Conservation (phyloP, 1,284 basidiomycete genomes). For the Trichosporon sp. region DNA sequence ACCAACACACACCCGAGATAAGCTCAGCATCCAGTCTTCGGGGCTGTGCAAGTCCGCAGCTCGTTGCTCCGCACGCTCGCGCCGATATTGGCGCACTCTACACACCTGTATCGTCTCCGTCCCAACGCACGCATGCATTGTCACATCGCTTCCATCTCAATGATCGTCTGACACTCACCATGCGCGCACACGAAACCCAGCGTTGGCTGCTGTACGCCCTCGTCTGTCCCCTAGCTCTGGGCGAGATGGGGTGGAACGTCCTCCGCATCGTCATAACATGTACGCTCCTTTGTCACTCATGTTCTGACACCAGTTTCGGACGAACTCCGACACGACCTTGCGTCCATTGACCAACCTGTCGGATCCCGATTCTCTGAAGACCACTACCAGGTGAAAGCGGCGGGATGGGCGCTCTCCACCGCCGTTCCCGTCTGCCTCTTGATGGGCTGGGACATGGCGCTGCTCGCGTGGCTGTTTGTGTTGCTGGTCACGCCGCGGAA, state of each 20-base stretch:
- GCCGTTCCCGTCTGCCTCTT: not conserved
- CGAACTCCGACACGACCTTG: not conserved
- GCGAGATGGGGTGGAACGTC: not conserved
- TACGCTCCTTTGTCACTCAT: not conserved
- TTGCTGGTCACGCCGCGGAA: not conserved
- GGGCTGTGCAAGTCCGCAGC: too few species aligned
- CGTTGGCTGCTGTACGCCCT: not conserved
- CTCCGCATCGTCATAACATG: not conserved
- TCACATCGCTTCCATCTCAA: too few species aligned
- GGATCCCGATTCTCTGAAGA: too few species aligned
- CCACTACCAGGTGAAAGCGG: too few species aligned
- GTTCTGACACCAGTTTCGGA: not conserved
- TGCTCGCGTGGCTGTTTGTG: not conserved
- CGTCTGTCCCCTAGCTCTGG: not conserved
- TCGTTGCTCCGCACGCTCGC: too few species aligned
- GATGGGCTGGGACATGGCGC: not conserved
- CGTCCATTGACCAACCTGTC: not conserved
- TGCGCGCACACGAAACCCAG: not conserved
- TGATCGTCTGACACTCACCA: not conserved
- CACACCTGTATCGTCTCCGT: too few species aligned
- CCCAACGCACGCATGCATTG: too few species aligned
- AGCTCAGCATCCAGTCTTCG: too few species aligned
- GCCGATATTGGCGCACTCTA: too few species aligned
- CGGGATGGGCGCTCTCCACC: too few species aligned
- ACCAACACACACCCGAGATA: too few species aligned